These are phyloP conservation scores for Boletus mariae DNA, from an alignment of 1,284 basidiomycete genomes.

Conservation along the genomic window DNA sequence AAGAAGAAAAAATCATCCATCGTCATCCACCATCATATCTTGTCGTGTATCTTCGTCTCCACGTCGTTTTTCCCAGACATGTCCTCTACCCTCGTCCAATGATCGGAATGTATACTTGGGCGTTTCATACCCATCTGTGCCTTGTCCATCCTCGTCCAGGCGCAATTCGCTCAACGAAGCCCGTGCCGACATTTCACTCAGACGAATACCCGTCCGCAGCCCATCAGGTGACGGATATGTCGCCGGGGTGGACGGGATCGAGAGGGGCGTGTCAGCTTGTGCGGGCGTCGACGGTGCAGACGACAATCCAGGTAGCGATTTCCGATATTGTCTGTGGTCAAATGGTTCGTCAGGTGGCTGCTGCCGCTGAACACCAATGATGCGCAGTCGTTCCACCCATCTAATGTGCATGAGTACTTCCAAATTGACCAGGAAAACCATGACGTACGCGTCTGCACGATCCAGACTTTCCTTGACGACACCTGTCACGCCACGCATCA, in stretches of 20 bases:
- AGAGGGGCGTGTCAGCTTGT: conserved; percentile 23
- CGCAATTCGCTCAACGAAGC: conserved; percentile 30
- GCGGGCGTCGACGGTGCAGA: conserved; percentile 33
- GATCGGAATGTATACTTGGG: conserved; percentile 19
- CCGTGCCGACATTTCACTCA: conserved; percentile 29
- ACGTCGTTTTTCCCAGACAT: conserved; percentile 8
- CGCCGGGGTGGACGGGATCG: conserved; percentile 28
- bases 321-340: conserved; percentile 11
- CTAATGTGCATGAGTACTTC: conserved; percentile 34
- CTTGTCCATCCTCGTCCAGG: conserved; percentile 21
- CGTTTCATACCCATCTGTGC: conserved; percentile 21
- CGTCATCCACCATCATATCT: conserved; percentile 20
- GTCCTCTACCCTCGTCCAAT: conserved; percentile 1
- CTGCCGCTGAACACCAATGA: conserved; percentile 68
- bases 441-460: conserved; percentile 77
- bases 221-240: conserved; percentile 27
- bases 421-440: conserved; percentile 1
- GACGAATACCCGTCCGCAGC: conserved; percentile 22
- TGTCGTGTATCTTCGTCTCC: conserved; percentile 5
- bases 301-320: conserved; percentile 28
- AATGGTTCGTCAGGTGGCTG: conserved; percentile 17
- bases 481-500: conserved; percentile 82
- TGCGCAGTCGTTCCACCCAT: conserved; percentile 76
- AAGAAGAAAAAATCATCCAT: conserved; percentile 6
- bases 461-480: conserved; percentile 88